phyloP scores from a whole-genome alignment of 352 stramenopile species.

The Globisporangium abappressorium region DNA sequence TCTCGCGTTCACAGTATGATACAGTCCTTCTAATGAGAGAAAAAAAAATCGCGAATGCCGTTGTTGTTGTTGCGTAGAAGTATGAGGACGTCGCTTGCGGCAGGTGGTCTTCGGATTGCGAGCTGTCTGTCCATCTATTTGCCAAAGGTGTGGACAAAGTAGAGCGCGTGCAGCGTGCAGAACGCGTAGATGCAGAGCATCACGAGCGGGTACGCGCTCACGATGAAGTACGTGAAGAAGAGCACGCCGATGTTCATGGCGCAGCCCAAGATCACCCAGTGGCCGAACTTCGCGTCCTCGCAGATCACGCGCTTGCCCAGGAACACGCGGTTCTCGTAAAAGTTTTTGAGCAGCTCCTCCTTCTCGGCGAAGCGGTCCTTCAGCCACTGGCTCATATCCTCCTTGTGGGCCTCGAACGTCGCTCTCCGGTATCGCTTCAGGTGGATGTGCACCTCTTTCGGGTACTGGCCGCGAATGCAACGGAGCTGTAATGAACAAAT shows the following conservation, averaged over 20 bases:
- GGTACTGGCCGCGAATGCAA: slow-evolving; percentile 61
- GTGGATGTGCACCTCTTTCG: slow-evolving; percentile 72
- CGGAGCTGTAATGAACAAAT: slow-evolving; percentile 8
- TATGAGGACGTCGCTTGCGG: neutral
- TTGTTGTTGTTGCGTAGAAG: neutral
- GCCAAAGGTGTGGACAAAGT: slow-evolving; percentile 51
- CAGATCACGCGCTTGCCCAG: slow-evolving; percentile 35
- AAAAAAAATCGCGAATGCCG: neutral
- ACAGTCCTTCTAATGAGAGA: slow-evolving; percentile 5
- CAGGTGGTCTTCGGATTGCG: too few species aligned
- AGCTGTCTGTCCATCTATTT: slow-evolving; percentile 17
- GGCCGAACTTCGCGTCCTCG: slow-evolving; percentile 29
- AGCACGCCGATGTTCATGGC: slow-evolving; percentile 38
- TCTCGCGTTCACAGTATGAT: slow-evolving; percentile 1
- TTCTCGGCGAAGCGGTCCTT: slow-evolving; percentile 72
- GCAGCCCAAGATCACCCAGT: slow-evolving; percentile 23
- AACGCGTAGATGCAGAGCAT: slow-evolving; percentile 33
- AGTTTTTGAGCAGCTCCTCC: slow-evolving; percentile 57
- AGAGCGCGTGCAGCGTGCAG: slow-evolving; percentile 39
- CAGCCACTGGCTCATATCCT: slow-evolving; percentile 54
- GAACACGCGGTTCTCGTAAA: slow-evolving; percentile 59
- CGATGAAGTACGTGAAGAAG: slow-evolving; percentile 30
- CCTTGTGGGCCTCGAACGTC: slow-evolving; percentile 40
- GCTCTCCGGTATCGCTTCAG: slow-evolving; percentile 50
- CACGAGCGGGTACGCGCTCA: slow-evolving; percentile 26